Conservation (phyloP, 1,284 basidiomycete genomes). For the Fomitiporia mediterranea region DNA sequence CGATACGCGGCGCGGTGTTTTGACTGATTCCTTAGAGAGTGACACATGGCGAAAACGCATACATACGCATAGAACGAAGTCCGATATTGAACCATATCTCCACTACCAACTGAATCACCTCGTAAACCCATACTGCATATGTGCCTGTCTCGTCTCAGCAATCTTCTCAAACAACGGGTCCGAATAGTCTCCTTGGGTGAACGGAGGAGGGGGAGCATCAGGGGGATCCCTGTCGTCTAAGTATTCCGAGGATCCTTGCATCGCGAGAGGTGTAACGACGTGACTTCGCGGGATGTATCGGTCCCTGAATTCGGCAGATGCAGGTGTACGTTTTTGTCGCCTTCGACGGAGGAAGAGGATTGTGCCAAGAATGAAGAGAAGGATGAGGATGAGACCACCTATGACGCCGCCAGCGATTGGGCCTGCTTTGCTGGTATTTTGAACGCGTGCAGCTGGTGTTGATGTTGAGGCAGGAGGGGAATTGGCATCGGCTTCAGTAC, state of each 20-base stretch:
- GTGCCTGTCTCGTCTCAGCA: conserved; percentile 1
- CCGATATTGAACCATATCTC: too few species aligned
- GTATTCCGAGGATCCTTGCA: background rate
- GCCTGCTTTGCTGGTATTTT: conserved; percentile 26
- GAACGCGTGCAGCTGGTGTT: conserved; percentile 11
- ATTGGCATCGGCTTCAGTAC: conserved; percentile 9
- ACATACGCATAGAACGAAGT: too few species aligned
- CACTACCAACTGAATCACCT: background rate
- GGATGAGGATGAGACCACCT: conserved; percentile 33
- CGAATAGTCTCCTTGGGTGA: conserved; percentile 4
- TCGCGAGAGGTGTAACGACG: background rate
- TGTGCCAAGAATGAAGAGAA: conserved; percentile 26
- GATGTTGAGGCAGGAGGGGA: conserved; percentile 16
- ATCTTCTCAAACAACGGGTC: conserved; percentile 17
- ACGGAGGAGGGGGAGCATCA: conserved; percentile 4
- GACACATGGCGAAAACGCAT: too few species aligned
- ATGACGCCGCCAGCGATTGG: conserved; percentile 41
- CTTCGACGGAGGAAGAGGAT: conserved; percentile 34
- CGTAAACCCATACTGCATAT: conserved; percentile 8
- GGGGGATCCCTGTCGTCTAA: background rate
- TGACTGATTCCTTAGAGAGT: too few species aligned
- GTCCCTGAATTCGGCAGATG: conserved; percentile 43
- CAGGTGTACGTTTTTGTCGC: conserved; percentile 36
- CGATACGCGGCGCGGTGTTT: too few species aligned
- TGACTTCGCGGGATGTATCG: background rate